phyloP scores from a whole-genome alignment of 306 rosid genomes.

The Astragalus membranaceus region DNA sequence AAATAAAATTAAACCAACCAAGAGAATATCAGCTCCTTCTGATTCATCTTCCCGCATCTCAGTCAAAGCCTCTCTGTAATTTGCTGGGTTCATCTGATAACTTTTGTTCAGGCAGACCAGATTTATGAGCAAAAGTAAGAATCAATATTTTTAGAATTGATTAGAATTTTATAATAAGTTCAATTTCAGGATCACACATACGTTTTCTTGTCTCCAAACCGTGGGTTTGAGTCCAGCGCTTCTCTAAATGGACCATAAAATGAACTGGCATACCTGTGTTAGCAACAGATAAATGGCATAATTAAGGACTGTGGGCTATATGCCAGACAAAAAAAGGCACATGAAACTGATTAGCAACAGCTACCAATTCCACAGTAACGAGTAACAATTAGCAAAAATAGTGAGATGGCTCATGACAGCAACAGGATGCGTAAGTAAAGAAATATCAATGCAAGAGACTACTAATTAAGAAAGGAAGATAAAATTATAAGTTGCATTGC shows the following conservation, averaged over 20 bases:
- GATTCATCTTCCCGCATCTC: slow-evolving; percentile 82
- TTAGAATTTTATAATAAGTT: not conserved
- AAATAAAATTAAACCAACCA: slow-evolving; percentile 51
- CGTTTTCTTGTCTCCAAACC: slow-evolving; percentile 96
- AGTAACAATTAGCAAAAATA: not conserved
- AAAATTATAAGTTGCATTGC: not conserved
- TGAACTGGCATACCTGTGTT: slow-evolving; percentile 91
- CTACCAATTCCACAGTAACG: not conserved
- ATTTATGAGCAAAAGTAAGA: slow-evolving; percentile 31
- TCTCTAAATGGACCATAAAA: slow-evolving; percentile 97
- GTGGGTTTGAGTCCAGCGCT: slow-evolving; percentile 92
- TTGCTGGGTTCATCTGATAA: slow-evolving; percentile 97
- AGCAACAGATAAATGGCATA: slow-evolving; percentile 13
- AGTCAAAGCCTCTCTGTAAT: slow-evolving; percentile 79
- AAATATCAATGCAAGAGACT: not conserved
- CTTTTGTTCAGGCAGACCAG: slow-evolving; percentile 41
- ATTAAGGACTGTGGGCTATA: not conserved
- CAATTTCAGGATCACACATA: slow-evolving; percentile 28
- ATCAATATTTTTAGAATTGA: not conserved
- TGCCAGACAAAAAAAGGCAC: not conserved
- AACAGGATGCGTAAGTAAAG: not conserved
- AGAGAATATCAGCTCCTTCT: slow-evolving; percentile 97
- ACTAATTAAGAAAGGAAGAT: not conserved
- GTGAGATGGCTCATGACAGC: not conserved
- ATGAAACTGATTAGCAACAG: not conserved